Conservation (phyloP, 2,329 filamentous ascomycete genomes). For the Beauveria scarabaeidicola region DNA sequence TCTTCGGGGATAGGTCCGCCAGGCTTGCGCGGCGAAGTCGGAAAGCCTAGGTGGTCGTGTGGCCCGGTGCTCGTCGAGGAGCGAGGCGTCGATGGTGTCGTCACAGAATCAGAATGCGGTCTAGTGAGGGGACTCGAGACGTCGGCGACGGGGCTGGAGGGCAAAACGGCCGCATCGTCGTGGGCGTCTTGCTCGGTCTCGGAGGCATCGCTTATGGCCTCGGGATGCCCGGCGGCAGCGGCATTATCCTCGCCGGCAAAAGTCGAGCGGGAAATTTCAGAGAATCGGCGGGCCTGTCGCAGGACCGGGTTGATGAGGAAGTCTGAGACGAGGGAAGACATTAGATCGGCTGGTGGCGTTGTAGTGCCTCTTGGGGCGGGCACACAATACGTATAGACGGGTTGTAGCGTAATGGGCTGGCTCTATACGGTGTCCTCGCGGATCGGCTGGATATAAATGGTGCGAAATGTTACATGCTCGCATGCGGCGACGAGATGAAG, state of each 20-base stretch:
- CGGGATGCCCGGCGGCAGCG: conserved; percentile 14
- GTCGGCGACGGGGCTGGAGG: neutral
- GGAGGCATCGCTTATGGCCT: conserved; percentile 21
- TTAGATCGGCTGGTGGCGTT: conserved; percentile 23
- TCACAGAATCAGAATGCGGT: neutral
- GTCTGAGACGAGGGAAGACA: conserved; percentile 56
- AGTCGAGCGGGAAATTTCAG: conserved; percentile 37
- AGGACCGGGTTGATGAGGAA: conserved; percentile 59
- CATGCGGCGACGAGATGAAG: neutral
- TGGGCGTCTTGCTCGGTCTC: conserved; percentile 10
- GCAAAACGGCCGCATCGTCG: neutral
- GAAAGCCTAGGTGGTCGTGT: conserved; percentile 27
- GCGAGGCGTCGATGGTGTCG: neutral
- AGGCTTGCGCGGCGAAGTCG: conserved; percentile 21
- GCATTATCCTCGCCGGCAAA: conserved; percentile 28
- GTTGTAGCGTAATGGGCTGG: neutral
- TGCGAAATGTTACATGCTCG: conserved; percentile 3
- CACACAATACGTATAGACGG: neutral
- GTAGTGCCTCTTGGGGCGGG: neutral
- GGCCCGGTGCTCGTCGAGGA: conserved; percentile 16
- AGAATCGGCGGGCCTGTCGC: conserved; percentile 57
- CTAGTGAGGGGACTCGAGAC: neutral
- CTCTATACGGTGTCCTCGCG: conserved; percentile 4
- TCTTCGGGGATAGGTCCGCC: conserved; percentile 56
- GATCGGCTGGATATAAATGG: neutral